Evolutionary conservation across 176 grass and related monocot genomes (phyloP).

Genomic region (Olyra latifolia): DNA sequence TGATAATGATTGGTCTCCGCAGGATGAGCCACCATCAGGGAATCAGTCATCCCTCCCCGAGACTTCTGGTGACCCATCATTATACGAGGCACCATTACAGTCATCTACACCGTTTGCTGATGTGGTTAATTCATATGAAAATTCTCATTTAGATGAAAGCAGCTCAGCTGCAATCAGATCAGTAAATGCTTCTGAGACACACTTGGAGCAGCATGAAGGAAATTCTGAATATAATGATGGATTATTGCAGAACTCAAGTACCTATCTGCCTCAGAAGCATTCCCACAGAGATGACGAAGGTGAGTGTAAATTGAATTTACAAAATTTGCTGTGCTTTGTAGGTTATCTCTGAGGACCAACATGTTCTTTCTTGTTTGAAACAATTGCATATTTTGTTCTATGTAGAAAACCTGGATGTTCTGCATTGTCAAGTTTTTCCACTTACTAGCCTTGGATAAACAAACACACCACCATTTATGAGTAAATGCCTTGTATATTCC

Average conservation of each 20-base stretch:
- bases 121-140: slow-evolving; percentile 48
- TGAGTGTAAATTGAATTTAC: slow-evolving; percentile 39
- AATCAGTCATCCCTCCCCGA: slow-evolving; percentile 43
- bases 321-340: slow-evolving; percentile 19
- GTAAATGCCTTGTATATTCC: neutral
- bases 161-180: slow-evolving; percentile 33
- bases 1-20: slow-evolving; percentile 60
- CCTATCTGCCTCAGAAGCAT: slow-evolving; percentile 53
- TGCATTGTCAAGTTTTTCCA: neutral
- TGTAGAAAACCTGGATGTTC: slow-evolving; percentile 7
- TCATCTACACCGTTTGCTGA: slow-evolving; percentile 45
- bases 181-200: slow-evolving; percentile 42
- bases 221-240: slow-evolving; percentile 62
- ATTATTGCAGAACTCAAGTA: slow-evolving; percentile 44
- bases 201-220: slow-evolving; percentile 54
- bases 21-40: slow-evolving; percentile 47
- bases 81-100: slow-evolving; percentile 43
- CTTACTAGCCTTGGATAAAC: neutral
- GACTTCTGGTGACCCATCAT: slow-evolving; percentile 39
- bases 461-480: neutral
- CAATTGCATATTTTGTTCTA: neutral
- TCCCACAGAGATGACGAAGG: slow-evolving; percentile 59
- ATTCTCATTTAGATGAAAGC: slow-evolving; percentile 49
- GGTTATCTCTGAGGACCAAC: neutral
- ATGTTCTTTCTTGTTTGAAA: neutral